Percentiles rank a stretch among this genome's conserved stretches.
phyloP scores from a whole-genome alignment of 192 early-diverging fungal species.

The Linnemannia zychae region DNA sequence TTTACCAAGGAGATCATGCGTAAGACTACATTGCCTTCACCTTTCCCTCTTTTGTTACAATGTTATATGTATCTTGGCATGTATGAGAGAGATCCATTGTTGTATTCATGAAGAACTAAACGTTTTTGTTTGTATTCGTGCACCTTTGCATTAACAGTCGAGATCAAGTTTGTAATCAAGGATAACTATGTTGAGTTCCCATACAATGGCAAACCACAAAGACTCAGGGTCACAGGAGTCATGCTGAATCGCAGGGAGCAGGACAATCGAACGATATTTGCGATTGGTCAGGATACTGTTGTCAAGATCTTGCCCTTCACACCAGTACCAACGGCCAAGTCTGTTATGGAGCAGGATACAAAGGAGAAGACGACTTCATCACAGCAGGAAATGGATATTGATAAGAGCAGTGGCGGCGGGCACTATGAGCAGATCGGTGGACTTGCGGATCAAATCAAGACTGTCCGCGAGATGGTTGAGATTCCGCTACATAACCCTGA shows the following conservation, averaged over 20 bases:
- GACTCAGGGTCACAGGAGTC: constrained; percentile 58
- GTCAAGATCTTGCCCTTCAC: constrained; percentile 53
- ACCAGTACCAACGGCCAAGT: constrained; percentile 35
- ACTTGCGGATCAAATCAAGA: constrained; percentile 75
- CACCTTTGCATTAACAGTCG: constrained; percentile 51
- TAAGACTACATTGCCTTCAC: constrained; percentile 47
- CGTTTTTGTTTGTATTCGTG: not conserved
- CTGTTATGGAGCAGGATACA: not conserved
- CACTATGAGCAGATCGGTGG: constrained; percentile 85
- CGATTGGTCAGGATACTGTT: constrained; percentile 51
- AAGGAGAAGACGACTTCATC: not conserved
- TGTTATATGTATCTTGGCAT: too few species aligned
- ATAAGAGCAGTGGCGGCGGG: not conserved
- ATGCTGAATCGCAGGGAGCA: constrained; percentile 27
- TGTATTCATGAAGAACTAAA: not conserved
- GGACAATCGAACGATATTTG: constrained; percentile 23
- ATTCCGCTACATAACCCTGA: constrained; percentile 79
- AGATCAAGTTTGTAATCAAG: constrained; percentile 67
- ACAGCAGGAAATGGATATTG: constrained; percentile 1
- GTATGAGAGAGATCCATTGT: not conserved
- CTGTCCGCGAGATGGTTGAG: constrained; percentile 90
- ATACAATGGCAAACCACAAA: constrained; percentile 65
- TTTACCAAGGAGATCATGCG: constrained; percentile 75
- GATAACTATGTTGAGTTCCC: constrained; percentile 66
- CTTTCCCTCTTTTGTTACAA: too few species aligned